Evolutionary conservation across 2,329 filamentous ascomycete species (phyloP).

Genomic region (Sarocladiaceae sp.): DNA sequence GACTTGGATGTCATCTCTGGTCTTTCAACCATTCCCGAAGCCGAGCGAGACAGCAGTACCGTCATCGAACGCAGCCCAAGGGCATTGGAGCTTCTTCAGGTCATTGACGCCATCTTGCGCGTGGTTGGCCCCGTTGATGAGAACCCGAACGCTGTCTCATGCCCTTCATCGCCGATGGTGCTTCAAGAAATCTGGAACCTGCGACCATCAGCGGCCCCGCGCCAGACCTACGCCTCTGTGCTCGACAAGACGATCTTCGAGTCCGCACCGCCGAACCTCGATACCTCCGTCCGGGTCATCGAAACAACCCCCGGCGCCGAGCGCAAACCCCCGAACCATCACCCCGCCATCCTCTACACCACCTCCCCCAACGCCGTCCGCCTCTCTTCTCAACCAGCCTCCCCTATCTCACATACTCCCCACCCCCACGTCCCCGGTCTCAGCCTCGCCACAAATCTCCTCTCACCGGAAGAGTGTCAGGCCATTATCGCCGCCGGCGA

Average conservation of each 20-base stretch:
- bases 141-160: constrained; percentile 21
- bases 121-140: constrained; percentile 56
- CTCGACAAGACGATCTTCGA: constrained; percentile 49
- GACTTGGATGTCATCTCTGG: constrained; percentile 65
- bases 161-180: constrained; percentile 42
- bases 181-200: constrained; percentile 58
- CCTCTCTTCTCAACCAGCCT: constrained; percentile 36
- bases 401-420: constrained; percentile 43
- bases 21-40: constrained; percentile 48
- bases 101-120: constrained; percentile 58
- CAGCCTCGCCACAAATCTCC: constrained; percentile 51
- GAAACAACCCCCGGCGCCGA: constrained; percentile 54
- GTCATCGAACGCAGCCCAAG: constrained; percentile 30
- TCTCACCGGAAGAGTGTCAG: constrained; percentile 56
- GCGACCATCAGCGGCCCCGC: constrained; percentile 32
- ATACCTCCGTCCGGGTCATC: constrained; percentile 46
- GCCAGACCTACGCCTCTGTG: constrained; percentile 50
- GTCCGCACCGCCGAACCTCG: constrained; percentile 28
- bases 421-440: constrained; percentile 60
- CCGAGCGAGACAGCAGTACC: constrained; percentile 21
- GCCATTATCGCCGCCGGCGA: constrained; percentile 63
- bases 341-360: constrained; percentile 59
- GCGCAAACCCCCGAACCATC: constrained; percentile 62
- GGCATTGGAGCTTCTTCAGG: constrained; percentile 50
- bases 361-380: constrained; percentile 50